A percentile compares a stretch with the other conserved stretches of the same genome.
These are phyloP conservation scores for Metschnikowia kunwiensis DNA, from an alignment of 805 yeast species.

Conservation along the genomic window DNA sequence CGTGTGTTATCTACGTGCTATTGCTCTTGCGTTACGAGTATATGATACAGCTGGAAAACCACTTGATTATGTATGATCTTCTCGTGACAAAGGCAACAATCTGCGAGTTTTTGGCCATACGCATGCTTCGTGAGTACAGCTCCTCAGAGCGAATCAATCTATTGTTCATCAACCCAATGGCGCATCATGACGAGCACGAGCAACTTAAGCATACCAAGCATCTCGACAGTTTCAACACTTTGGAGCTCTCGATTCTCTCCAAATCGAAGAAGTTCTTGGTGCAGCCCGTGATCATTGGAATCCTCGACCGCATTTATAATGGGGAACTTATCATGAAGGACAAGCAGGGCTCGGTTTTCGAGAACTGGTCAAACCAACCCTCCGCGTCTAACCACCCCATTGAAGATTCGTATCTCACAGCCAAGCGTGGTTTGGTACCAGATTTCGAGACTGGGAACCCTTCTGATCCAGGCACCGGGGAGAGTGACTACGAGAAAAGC, in stretches of 20 bases:
- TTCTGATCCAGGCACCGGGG: not conserved
- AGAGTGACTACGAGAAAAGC: slow-evolving; percentile 15
- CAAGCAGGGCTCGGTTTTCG: slow-evolving; percentile 19
- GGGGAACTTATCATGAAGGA: slow-evolving; percentile 46
- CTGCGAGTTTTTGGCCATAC: slow-evolving; percentile 52
- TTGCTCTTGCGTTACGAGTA: slow-evolving; percentile 38
- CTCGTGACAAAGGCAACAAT: slow-evolving; percentile 45
- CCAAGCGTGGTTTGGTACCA: slow-evolving; percentile 1
- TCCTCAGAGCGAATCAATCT: slow-evolving; percentile 43
- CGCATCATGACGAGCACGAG: slow-evolving; percentile 19
- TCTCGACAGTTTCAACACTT: slow-evolving; percentile 37
- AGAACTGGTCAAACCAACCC: too few relatives aligned
- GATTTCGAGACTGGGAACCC: slow-evolving; percentile 1
- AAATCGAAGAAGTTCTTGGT: slow-evolving; percentile 51
- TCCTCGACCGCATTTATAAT: slow-evolving; percentile 48
- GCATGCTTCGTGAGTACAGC: slow-evolving; percentile 46
- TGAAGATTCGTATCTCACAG: slow-evolving; percentile 7
- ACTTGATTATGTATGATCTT: slow-evolving; percentile 36
- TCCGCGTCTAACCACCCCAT: not conserved
- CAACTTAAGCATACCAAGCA: slow-evolving; percentile 20
- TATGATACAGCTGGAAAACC: slow-evolving; percentile 37
- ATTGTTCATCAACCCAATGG: slow-evolving; percentile 46
- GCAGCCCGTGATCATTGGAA: slow-evolving; percentile 48
- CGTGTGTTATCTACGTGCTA: slow-evolving; percentile 30
- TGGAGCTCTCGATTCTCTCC: slow-evolving; percentile 52